Conservation (phyloP, 1,139 yeast genomes). For the Suhomyces wounanorum region DNA sequence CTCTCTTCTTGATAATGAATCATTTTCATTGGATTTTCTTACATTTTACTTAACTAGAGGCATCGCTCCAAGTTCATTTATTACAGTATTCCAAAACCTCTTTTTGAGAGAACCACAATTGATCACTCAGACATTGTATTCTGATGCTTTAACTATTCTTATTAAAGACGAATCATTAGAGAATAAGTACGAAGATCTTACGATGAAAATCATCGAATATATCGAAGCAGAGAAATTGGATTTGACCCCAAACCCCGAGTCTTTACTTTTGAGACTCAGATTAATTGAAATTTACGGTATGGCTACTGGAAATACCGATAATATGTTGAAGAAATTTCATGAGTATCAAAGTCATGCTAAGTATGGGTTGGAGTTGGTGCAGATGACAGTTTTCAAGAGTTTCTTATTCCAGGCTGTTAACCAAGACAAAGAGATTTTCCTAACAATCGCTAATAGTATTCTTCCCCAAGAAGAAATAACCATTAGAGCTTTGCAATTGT, state of each 20-base stretch:
- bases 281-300: slow-evolving; percentile 43
- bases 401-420: slow-evolving; percentile 42
- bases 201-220: slow-evolving; percentile 13
- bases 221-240: slow-evolving; percentile 31
- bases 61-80: slow-evolving; percentile 7
- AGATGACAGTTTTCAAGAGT: slow-evolving; percentile 24
- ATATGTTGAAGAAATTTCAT: slow-evolving; percentile 34
- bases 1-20: not conserved
- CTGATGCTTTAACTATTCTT: slow-evolving; percentile 6
- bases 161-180: not conserved
- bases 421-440: slow-evolving; percentile 30
- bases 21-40: slow-evolving; percentile 4
- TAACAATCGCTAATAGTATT: slow-evolving; percentile 50
- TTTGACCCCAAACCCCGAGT: slow-evolving; percentile 24
- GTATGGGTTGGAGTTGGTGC: slow-evolving; percentile 39
- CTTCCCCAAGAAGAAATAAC: slow-evolving; percentile 36
- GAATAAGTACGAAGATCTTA: not conserved
- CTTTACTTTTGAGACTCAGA: slow-evolving; percentile 28
- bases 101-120: slow-evolving; percentile 6
- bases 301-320: slow-evolving; percentile 29
- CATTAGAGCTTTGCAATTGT: slow-evolving; percentile 41
- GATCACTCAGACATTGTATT: slow-evolving; percentile 1
- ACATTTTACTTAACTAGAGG: slow-evolving; percentile 2
- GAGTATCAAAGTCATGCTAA: slow-evolving; percentile 39
- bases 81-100: slow-evolving; percentile 10